These are phyloP conservation scores for Populus euphratica DNA, from an alignment of 345 rosid genomes.

Conservation along the genomic window DNA sequence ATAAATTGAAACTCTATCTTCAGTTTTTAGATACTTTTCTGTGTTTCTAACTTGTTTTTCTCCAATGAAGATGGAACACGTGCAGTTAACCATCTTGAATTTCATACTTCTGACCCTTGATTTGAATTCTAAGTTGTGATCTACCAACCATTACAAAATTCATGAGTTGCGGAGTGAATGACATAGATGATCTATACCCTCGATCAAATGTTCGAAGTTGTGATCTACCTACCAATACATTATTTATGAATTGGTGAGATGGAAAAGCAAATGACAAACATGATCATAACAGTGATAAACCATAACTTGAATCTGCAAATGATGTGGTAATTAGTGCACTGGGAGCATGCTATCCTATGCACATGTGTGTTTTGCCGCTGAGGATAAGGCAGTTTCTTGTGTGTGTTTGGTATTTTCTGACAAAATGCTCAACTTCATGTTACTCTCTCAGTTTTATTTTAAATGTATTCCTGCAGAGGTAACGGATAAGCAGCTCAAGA, in stretches of 20 bases:
- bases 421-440: neutral
- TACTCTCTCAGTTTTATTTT: neutral
- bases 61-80: neutral
- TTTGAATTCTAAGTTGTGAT: too few species aligned
- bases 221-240: neutral
- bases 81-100: neutral
- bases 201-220: neutral
- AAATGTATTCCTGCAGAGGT: conserved; percentile 44
- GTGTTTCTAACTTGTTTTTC: neutral
- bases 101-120: neutral
- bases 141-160: too few species aligned
- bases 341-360: neutral
- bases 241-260: neutral
- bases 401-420: neutral
- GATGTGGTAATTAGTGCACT: neutral
- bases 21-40: neutral
- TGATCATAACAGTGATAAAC: too few species aligned
- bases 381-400: neutral
- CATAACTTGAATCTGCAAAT: neutral
- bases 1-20: neutral
- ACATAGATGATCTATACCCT: too few species aligned
- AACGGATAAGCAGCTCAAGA: conserved; percentile 69
- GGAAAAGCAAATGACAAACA: neutral
- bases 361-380: neutral
- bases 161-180: too few species aligned